Base-by-base conservation (phyloP, 2,329 filamentous ascomycete genomes). In the Fusarium caatingaense region DNA sequence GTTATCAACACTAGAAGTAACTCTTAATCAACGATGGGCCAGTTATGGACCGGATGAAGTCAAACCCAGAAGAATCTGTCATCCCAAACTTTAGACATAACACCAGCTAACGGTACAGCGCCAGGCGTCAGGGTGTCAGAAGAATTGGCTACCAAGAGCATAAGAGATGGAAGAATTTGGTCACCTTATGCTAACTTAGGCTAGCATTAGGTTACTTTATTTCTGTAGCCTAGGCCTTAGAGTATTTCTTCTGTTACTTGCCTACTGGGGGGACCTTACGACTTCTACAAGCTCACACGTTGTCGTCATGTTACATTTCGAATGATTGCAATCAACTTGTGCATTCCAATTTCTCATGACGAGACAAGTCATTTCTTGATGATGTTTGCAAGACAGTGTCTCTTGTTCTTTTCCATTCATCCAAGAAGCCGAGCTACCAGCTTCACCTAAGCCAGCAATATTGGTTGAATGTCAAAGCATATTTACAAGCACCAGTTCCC, bases 401-500 rank as follows among this genome's bases (percentile, higher is more conserved):
- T 60, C 30, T 60, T 42, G 55, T 53, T 54, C 40, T 61, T 45
- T 72, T 72, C 53, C 60, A 56, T 69, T 56, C 60, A 62, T 67
- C 57, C 68, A 64, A 59, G 60, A 62, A 72, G 68, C 66, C 48
- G 34, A 60, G 27, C 45, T 42, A 50, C 56, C 44, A 56, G 72
- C 62, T 51, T 32, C 54, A 41, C 50, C 60, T 27, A 58, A 60
- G 48, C 48, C 55, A 62, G 51, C 58, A 69, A 42, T 63, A 50
- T 68, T 58, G 47, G 55, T 64, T 63, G 46, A 71, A 69, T 64
- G 50, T 53, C 18, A 32, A 55, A 72, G 69, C 49, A 72, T 72
- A 74, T 72, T 66, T 73, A 74, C 68, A 74, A 68, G 48, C 59
- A 69, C 47, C 64, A 67, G 42, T 67, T 51, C 55, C 67, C 67